Percentiles rank a stretch among this genome's conserved stretches.
Evolutionary conservation across 2,329 filamentous ascomycete genomes (phyloP).

Genomic region (Myriosclerotinia curreyana): DNA sequence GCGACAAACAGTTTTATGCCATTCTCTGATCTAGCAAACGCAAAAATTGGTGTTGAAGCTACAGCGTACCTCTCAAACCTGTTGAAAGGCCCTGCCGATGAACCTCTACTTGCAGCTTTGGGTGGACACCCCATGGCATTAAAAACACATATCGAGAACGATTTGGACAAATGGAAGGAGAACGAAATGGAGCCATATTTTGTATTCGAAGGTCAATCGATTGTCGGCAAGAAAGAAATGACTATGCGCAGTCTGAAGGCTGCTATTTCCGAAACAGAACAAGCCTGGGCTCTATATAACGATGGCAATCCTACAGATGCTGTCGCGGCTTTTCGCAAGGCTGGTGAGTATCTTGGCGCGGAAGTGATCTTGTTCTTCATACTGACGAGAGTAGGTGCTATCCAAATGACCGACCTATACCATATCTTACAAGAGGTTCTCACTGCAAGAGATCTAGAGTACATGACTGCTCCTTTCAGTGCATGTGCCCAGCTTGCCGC

Average conservation of each 20-base stretch:
- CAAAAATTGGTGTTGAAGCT: conserved; percentile 81
- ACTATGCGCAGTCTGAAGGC: conserved; percentile 60
- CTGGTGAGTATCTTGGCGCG: conserved; percentile 52
- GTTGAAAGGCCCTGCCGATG: conserved; percentile 68
- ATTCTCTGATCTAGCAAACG: conserved; percentile 69
- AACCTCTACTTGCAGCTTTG: conserved; percentile 85
- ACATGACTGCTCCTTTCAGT: conserved; percentile 81
- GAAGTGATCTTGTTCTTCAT: conserved; percentile 2
- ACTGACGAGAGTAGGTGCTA: conserved; percentile 57
- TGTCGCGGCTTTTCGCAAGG: conserved; percentile 81
- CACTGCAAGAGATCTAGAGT: conserved; percentile 65
- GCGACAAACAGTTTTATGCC: conserved; percentile 43
- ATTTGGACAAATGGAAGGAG: conserved; percentile 69
- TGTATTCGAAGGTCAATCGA: conserved; percentile 84
- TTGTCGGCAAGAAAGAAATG: conserved; percentile 71
- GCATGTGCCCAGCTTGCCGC: conserved; percentile 85
- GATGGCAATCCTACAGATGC: conserved; percentile 74
- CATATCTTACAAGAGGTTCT: conserved; percentile 74
- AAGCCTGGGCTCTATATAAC: conserved; percentile 86
- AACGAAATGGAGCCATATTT: conserved; percentile 77
- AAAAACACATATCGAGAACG: conserved; percentile 68
- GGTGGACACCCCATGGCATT: conserved; percentile 83
- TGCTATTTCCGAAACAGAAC: conserved; percentile 67
- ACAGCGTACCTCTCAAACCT: conserved; percentile 82
- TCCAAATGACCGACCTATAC: conserved; percentile 68